Percentiles rank a stretch among this genome's conserved stretches.
Conservation (phyloP, 768 basidiomycete genomes). For the Pleurotus citrinopileatus region DNA sequence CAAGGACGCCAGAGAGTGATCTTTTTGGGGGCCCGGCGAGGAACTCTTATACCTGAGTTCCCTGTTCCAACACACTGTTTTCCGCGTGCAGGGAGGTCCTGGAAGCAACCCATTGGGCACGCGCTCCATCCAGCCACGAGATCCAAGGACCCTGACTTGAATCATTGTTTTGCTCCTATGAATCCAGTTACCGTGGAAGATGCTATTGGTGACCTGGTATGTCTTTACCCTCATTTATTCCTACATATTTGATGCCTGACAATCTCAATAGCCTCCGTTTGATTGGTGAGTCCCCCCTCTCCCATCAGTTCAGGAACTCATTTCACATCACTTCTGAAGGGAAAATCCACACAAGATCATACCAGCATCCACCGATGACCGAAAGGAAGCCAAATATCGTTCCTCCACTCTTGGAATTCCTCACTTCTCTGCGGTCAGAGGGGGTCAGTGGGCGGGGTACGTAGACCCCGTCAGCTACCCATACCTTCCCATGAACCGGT, state of each 20-base stretch:
- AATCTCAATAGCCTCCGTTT: slow-evolving; percentile 49
- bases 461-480: slow-evolving; percentile 38
- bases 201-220: slow-evolving; percentile 67
- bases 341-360: slow-evolving; percentile 50
- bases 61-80: slow-evolving; percentile 63
- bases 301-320: not conserved
- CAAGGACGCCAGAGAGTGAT: slow-evolving; percentile 68
- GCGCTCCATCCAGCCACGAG: slow-evolving; percentile 41
- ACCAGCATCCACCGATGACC: slow-evolving; percentile 29
- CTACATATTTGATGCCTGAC: not conserved
- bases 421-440: slow-evolving; percentile 36
- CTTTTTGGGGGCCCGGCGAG: slow-evolving; percentile 62
- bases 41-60: slow-evolving; percentile 54
- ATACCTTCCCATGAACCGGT: slow-evolving; percentile 41
- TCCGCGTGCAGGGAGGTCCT: slow-evolving; percentile 27
- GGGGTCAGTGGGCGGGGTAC: slow-evolving; percentile 41
- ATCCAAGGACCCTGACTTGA: slow-evolving; percentile 30
- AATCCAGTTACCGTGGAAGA: slow-evolving; percentile 56
- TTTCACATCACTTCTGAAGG: slow-evolving; percentile 32
- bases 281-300: slow-evolving; percentile 53
- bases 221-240: slow-evolving; percentile 22
- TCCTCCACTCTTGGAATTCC: slow-evolving; percentile 37
- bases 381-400: slow-evolving; percentile 31
- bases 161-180: slow-evolving; percentile 60
- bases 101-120: slow-evolving; percentile 42